Evolutionary conservation across 2,329 filamentous ascomycete species (phyloP).

Genomic region (Monilinia polystroma): DNA sequence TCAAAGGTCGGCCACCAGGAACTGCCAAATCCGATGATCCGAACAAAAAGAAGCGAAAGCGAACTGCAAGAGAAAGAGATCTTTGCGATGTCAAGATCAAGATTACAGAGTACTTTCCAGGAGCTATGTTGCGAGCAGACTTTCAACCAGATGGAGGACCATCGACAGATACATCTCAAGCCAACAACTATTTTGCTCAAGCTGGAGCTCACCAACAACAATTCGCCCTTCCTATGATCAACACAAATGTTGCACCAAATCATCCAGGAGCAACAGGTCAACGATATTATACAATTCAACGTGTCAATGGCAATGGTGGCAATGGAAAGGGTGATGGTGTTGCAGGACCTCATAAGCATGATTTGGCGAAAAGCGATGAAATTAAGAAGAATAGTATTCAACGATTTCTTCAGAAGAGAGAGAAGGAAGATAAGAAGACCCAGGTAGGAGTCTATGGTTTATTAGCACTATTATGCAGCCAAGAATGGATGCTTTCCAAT

Average conservation of each 20-base stretch:
- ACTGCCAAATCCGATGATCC: constrained; percentile 79
- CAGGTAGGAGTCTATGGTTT: constrained; percentile 46
- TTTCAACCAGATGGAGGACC: constrained; percentile 37
- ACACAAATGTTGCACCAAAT: constrained; percentile 42
- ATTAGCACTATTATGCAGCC: background rate
- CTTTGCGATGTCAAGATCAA: constrained; percentile 88
- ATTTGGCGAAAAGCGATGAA: constrained; percentile 69
- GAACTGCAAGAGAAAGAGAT: constrained; percentile 70
- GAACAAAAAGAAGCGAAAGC: constrained; percentile 78
- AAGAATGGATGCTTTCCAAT: background rate
- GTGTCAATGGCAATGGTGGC: constrained; percentile 73
- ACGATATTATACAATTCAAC: constrained; percentile 71
- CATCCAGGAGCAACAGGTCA: constrained; percentile 52
- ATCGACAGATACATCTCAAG: constrained; percentile 30
- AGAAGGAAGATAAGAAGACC: constrained; percentile 63
- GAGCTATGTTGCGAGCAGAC: constrained; percentile 42
- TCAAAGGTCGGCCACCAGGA: constrained; percentile 76
- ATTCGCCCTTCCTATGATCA: constrained; percentile 48
- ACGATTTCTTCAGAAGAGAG: constrained; percentile 61
- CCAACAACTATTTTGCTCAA: constrained; percentile 39
- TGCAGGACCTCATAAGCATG: constrained; percentile 72
- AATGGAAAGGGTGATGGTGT: constrained; percentile 71
- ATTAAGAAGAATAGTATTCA: constrained; percentile 80
- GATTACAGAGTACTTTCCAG: constrained; percentile 75
- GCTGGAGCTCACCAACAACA: constrained; percentile 32